A percentile compares a stretch with the other conserved stretches of the same genome.
phyloP scores from a whole-genome alignment of 257 asterid species.

The Buddleja alternifolia region DNA sequence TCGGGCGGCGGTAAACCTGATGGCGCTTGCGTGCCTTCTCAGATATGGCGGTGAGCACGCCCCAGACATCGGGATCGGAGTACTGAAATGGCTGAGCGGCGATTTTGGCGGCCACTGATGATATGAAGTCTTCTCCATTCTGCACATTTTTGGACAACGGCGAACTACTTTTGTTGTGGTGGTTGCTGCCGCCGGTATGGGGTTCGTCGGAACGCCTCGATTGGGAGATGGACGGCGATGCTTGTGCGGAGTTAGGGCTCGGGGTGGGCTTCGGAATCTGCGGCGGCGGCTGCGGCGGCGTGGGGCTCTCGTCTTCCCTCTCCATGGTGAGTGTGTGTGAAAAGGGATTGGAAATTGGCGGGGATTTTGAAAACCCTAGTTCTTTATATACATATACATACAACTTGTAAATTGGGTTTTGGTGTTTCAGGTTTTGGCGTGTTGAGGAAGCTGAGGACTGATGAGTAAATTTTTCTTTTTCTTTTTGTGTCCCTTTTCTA shows the following conservation, averaged over 20 bases:
- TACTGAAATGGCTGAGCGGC: conserved; percentile 83
- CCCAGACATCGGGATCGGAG: conserved; percentile 92
- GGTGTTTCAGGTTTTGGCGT: conserved; percentile 28
- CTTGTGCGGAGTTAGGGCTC: conserved; percentile 29
- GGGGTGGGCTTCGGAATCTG: conserved; percentile 38
- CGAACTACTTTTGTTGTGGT: conserved; percentile 27
- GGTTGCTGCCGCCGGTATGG: conserved; percentile 19
- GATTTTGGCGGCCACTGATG: conserved; percentile 68
- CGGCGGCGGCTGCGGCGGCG: conserved; percentile 39
- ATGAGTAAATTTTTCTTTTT: background rate
- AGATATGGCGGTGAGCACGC: conserved; percentile 94
- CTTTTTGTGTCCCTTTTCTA: background rate
- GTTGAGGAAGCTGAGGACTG: conserved; percentile 39
- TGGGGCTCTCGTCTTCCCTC: conserved; percentile 43
- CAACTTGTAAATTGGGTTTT: background rate
- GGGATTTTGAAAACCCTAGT: conserved; percentile 70
- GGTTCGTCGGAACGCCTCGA: conserved; percentile 26
- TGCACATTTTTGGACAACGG: conserved; percentile 36
- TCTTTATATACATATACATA: conserved; percentile 16
- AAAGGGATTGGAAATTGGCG: conserved; percentile 43
- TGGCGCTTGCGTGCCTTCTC: conserved; percentile 85
- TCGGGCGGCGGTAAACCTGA: conserved; percentile 50
- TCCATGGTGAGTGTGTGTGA: conserved; percentile 46
- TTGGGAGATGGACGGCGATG: conserved; percentile 29
- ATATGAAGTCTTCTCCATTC: conserved; percentile 52